Percentiles rank a stretch among this genome's conserved stretches.
These are phyloP conservation scores for Paracoccidioides brasiliensis DNA, from an alignment of 2,329 filamentous ascomycete species.

Conservation along the genomic window DNA sequence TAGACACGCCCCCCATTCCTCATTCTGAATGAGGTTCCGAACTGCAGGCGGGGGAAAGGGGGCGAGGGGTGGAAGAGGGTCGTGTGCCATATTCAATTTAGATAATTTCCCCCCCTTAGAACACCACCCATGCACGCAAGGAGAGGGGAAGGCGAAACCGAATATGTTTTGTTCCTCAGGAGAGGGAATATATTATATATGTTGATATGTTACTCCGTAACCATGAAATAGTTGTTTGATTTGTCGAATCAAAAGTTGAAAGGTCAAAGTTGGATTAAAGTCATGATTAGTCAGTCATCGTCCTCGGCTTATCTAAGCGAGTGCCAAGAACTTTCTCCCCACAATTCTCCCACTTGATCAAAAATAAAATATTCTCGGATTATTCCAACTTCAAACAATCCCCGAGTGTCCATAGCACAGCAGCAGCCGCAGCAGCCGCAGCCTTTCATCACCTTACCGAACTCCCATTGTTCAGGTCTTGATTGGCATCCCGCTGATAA, in stretches of 20 bases:
- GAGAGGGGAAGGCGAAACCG: background rate
- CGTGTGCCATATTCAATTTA: background rate
- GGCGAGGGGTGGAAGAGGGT: slow-evolving; percentile 54
- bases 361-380: background rate
- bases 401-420: background rate
- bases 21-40: slow-evolving; percentile 50
- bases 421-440: slow-evolving; percentile 15
- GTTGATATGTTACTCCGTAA: too few relatives aligned
- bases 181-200: background rate
- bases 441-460: slow-evolving; percentile 71
- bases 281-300: slow-evolving; percentile 7
- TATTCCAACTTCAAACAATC: background rate
- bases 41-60: slow-evolving; percentile 60
- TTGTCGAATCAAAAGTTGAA: background rate
- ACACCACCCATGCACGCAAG: background rate
- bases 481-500: slow-evolving; percentile 40
- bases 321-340: slow-evolving; percentile 15
- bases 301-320: slow-evolving; percentile 20
- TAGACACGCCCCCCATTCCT: slow-evolving; percentile 67
- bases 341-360: slow-evolving; percentile 1
- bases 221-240: background rate
- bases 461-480: slow-evolving; percentile 66
- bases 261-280: background rate
- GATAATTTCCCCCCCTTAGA: too few relatives aligned
- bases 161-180: background rate